These are phyloP conservation scores for Colletotrichum karsti DNA, from an alignment of 2,329 filamentous ascomycete species.

Conservation along the genomic window DNA sequence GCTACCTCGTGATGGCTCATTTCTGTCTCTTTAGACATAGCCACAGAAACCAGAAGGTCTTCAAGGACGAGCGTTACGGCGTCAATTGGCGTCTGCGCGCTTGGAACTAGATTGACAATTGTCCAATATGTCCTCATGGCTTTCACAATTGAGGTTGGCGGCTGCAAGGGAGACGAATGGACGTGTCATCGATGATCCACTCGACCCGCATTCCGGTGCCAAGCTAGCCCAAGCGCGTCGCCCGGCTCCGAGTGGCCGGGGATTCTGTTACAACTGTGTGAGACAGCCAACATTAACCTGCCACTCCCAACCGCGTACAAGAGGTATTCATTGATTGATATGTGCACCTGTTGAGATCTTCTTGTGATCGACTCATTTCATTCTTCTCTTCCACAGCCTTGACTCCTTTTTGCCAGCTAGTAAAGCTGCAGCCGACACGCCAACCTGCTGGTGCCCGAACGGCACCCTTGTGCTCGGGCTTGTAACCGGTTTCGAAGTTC, in stretches of 20 bases:
- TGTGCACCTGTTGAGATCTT: not conserved
- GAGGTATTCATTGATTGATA: not conserved
- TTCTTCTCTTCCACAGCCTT: no score
- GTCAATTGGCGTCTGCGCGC: no score
- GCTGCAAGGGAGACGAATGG: not conserved
- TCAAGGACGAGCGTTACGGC: no score
- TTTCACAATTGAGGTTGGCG: not conserved
- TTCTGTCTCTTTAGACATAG: no score
- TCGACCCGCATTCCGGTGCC: conserved; percentile 16
- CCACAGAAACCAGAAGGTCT: no score
- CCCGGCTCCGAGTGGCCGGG: conserved; percentile 10
- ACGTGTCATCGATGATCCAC: conserved; percentile 27
- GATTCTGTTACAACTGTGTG: not conserved
- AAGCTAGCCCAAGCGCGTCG: conserved; percentile 7
- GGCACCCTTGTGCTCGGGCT: not conserved
- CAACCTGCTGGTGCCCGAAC: not conserved
- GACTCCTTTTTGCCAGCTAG: not conserved
- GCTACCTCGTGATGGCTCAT: no score
- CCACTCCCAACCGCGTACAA: not conserved
- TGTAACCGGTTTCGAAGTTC: not conserved
- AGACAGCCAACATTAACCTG: not conserved
- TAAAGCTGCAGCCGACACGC: not conserved
- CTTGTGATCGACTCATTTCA: not conserved
- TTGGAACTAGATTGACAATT: no score
- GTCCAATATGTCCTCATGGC: no score